Evolutionary conservation across 352 stramenopile species (phyloP).

Genomic region (Globisporangium camurandrum): DNA sequence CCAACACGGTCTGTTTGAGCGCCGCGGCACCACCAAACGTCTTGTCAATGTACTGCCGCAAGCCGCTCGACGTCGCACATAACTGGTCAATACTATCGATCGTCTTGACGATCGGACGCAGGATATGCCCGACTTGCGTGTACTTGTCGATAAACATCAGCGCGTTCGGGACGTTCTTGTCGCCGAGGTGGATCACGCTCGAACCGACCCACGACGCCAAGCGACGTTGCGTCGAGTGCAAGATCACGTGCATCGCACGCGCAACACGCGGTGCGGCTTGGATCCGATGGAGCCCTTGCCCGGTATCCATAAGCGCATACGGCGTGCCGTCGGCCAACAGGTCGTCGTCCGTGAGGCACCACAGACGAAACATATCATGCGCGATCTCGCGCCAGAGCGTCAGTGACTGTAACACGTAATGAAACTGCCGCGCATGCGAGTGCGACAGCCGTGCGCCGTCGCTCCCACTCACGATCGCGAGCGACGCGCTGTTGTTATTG

Average conservation of each 20-base stretch:
- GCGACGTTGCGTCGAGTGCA: conserved; percentile 72
- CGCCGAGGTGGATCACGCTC: conserved; percentile 95
- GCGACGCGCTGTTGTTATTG: conserved; percentile 71
- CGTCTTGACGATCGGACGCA: conserved; percentile 85
- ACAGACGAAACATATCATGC: conserved; percentile 96
- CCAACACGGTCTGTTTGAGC: conserved; percentile 88
- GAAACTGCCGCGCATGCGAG: conserved; percentile 92
- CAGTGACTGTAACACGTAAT: conserved; percentile 95
- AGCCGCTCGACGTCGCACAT: conserved; percentile 29
- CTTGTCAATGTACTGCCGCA: conserved; percentile 53
- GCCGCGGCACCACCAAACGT: conserved; percentile 83
- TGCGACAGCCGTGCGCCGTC: conserved; percentile 92
- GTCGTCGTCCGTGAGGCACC: conserved; percentile 92
- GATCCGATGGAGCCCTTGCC: conserved; percentile 93
- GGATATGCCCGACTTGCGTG: conserved; percentile 88
- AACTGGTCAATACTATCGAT: conserved; percentile 66
- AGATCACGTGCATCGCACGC: conserved; percentile 92
- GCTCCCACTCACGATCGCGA: conserved; percentile 90
- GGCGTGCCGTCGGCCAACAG: conserved; percentile 74
- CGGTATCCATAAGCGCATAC: conserved; percentile 92
- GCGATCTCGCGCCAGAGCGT: conserved; percentile 95
- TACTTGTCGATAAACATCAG: conserved; percentile 99
- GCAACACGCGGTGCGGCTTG: conserved; percentile 91
- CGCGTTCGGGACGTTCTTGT: conserved; percentile 97
- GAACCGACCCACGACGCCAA: conserved; percentile 88